phyloP scores from a whole-genome alignment of 371 early-diverging fungal species.

The Syncephalastrum contaminatum region DNA sequence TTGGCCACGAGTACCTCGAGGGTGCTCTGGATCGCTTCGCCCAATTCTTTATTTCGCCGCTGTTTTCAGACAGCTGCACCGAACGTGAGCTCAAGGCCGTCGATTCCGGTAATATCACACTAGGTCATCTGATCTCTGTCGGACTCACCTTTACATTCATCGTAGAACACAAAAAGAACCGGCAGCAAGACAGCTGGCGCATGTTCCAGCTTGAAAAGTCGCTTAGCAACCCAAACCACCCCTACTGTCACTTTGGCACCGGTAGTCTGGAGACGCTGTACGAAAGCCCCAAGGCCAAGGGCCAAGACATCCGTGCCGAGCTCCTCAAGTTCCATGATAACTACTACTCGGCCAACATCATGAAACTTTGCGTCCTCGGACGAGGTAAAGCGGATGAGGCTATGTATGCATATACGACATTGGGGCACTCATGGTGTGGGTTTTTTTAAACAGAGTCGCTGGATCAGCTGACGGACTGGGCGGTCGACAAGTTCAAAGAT shows the following conservation, averaged over 20 bases:
- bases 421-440: too few species aligned
- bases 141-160: slow-evolving; percentile 3
- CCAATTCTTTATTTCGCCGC: slow-evolving; percentile 90
- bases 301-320: slow-evolving; percentile 78
- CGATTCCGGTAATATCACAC: slow-evolving; percentile 64
- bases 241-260: slow-evolving; percentile 83
- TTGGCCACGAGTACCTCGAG: slow-evolving; percentile 79
- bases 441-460: slow-evolving; percentile 62
- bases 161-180: slow-evolving; percentile 87
- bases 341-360: slow-evolving; percentile 94
- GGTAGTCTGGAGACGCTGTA: slow-evolving; percentile 82
- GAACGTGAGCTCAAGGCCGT: slow-evolving; percentile 94
- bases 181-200: slow-evolving; percentile 86
- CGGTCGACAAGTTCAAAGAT: slow-evolving; percentile 74
- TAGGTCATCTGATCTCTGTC: neutral
- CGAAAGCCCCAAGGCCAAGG: slow-evolving; percentile 65
- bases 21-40: slow-evolving; percentile 95
- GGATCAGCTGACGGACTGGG: slow-evolving; percentile 81
- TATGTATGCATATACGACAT: too few species aligned
- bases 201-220: slow-evolving; percentile 78
- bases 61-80: slow-evolving; percentile 83
- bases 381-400: slow-evolving; percentile 49
- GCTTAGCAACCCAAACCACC: slow-evolving; percentile 73
- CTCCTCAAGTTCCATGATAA: slow-evolving; percentile 82
- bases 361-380: slow-evolving; percentile 93